phyloP scores from a whole-genome alignment of 2,329 filamentous ascomycete genomes.

The Penicillium sclerotigenum region DNA sequence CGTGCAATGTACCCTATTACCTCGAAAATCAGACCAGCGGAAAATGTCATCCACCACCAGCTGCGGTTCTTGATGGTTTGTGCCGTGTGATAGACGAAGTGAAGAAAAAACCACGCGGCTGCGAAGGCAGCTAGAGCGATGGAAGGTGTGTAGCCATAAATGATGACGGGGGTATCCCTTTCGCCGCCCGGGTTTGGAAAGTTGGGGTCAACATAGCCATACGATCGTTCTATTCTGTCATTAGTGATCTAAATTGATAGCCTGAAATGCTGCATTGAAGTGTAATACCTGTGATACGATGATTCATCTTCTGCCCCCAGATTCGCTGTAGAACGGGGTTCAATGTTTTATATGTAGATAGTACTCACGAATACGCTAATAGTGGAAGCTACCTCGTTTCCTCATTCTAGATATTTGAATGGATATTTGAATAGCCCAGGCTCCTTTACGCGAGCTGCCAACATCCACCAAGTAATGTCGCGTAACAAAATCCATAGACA shows the following conservation, averaged over 20 bases:
- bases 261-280: not conserved
- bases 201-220: not conserved
- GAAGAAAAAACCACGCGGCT: slow-evolving; percentile 15
- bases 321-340: not conserved
- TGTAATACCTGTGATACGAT: not conserved
- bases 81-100: slow-evolving; percentile 8
- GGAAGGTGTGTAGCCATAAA: slow-evolving; percentile 17
- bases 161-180: not conserved
- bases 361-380: too few relatives aligned
- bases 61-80: slow-evolving; percentile 11
- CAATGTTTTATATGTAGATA: not conserved
- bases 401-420: not conserved
- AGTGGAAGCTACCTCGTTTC: not conserved
- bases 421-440: not conserved
- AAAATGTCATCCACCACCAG: slow-evolving; percentile 19
- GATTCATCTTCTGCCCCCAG: not conserved
- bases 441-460: slow-evolving; percentile 1
- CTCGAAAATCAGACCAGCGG: slow-evolving; percentile 13
- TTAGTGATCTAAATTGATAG: not conserved
- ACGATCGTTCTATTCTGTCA: not conserved
- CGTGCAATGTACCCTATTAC: slow-evolving; percentile 17
- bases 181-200: not conserved
- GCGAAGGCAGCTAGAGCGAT: slow-evolving; percentile 14
- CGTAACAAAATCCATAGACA: not conserved
- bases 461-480: not conserved